Percentiles rank a stretch among this genome's conserved stretches.
Evolutionary conservation across 805 yeast species (phyloP).

Genomic region (Kodamaea leandrae): DNA sequence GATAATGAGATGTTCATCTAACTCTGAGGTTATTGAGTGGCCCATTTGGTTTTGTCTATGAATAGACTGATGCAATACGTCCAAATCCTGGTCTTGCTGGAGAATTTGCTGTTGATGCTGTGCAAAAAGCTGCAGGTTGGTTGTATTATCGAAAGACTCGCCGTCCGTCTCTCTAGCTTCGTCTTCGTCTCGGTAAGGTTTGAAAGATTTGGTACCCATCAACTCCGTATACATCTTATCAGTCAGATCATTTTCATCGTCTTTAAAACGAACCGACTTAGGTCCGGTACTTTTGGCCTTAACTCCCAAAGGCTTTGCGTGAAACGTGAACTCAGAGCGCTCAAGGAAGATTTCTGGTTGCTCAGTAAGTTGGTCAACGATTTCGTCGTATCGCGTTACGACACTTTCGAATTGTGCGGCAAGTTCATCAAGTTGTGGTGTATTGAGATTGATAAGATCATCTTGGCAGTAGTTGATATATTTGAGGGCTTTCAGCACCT

Average conservation of each 20-base stretch:
- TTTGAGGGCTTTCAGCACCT: constrained; percentile 26
- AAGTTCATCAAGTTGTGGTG: not conserved
- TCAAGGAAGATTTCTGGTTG: constrained; percentile 28
- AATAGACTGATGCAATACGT: constrained; percentile 32
- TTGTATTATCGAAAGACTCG: constrained; percentile 25
- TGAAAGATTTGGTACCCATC: constrained; percentile 34
- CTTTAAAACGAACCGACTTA: constrained; percentile 41
- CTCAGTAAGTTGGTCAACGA: constrained; percentile 16
- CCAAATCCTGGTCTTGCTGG: constrained; percentile 38
- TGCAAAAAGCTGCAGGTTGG: constrained; percentile 42
- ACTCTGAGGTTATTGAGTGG: constrained; percentile 33
- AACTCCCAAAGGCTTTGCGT: constrained; percentile 1
- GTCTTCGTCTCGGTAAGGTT: constrained; percentile 36
- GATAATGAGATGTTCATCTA: constrained; percentile 41
- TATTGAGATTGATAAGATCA: constrained; percentile 19
- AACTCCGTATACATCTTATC: constrained; percentile 28
- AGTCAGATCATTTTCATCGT: constrained; percentile 22
- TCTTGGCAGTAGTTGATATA: constrained; percentile 28
- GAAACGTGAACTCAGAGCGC: constrained; percentile 30
- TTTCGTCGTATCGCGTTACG: constrained; percentile 18
- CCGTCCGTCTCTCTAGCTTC: constrained; percentile 13
- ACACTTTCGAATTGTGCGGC: constrained; percentile 11
- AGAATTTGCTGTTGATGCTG: constrained; percentile 41
- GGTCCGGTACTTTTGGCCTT: constrained; percentile 10
- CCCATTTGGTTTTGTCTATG: constrained; percentile 41